Evolutionary conservation across 2,329 filamentous ascomycete species (phyloP).

Genomic region (Colletotrichum caudatum): DNA sequence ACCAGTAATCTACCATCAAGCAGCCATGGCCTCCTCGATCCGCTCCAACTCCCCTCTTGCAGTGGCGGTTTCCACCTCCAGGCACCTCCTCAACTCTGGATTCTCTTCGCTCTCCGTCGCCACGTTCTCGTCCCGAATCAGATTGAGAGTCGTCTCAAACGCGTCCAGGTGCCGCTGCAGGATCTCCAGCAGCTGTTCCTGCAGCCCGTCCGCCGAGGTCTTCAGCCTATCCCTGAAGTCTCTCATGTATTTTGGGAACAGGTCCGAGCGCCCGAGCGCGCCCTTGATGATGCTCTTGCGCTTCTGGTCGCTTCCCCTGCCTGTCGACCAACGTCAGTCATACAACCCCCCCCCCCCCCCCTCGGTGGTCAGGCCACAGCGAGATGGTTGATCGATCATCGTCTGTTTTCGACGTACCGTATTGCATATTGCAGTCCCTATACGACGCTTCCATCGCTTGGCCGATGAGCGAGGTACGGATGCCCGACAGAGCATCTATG

Average conservation of each 20-base stretch:
- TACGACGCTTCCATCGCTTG: slow-evolving; percentile 53
- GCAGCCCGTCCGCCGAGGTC: slow-evolving; percentile 42
- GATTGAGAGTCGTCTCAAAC: slow-evolving; percentile 50
- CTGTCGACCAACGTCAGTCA: slow-evolving; percentile 43
- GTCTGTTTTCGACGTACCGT: slow-evolving; percentile 45
- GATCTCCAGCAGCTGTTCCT: slow-evolving; percentile 43
- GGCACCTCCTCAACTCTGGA: slow-evolving; percentile 49
- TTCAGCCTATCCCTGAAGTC: slow-evolving; percentile 46
- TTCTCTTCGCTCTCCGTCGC: slow-evolving; percentile 53
- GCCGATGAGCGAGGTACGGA: slow-evolving; percentile 54
- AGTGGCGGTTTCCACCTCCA: background rate
- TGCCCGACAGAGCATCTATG: slow-evolving; percentile 51
- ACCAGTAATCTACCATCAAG: background rate
- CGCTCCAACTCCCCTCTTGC: background rate
- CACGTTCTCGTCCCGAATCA: slow-evolving; percentile 54
- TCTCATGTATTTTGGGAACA: slow-evolving; percentile 50
- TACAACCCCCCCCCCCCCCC: too few species aligned
- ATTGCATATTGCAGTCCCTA: slow-evolving; percentile 47
- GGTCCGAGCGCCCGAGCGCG: slow-evolving; percentile 43
- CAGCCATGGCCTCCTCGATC: background rate
- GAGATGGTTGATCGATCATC: background rate
- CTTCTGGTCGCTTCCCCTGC: slow-evolving; percentile 49
- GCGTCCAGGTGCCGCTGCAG: slow-evolving; percentile 45
- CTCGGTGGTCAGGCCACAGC: background rate
- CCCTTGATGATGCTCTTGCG: slow-evolving; percentile 52